phyloP scores from a whole-genome alignment of 1,139 yeast species.

The Diutina pseudorugosa region DNA sequence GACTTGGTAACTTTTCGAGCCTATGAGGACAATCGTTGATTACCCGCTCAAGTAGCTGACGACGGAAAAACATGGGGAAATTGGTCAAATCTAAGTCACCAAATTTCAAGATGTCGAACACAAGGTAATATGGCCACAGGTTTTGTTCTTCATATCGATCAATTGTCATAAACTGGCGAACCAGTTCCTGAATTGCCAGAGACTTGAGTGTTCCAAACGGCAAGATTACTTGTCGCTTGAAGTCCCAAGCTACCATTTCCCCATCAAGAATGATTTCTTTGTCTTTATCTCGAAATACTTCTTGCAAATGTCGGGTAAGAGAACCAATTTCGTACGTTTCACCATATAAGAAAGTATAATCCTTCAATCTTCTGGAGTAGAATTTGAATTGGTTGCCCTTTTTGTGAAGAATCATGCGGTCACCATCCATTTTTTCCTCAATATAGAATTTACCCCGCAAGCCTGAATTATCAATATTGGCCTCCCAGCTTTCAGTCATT shows the following conservation, averaged over 20 bases:
- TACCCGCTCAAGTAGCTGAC: slow-evolving; percentile 34
- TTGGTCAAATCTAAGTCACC: slow-evolving; percentile 53
- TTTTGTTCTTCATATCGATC: slow-evolving; percentile 10
- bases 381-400: slow-evolving; percentile 31
- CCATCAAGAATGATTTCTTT: slow-evolving; percentile 67
- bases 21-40: slow-evolving; percentile 36
- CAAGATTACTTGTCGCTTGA: slow-evolving; percentile 39
- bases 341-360: slow-evolving; percentile 69
- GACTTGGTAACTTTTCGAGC: slow-evolving; percentile 43
- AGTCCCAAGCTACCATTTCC: slow-evolving; percentile 87
- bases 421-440: slow-evolving; percentile 94
- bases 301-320: slow-evolving; percentile 41
- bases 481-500: slow-evolving; percentile 12
- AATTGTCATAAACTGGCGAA: slow-evolving; percentile 20
- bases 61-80: slow-evolving; percentile 44
- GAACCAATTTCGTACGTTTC: slow-evolving; percentile 44
- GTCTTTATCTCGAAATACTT: slow-evolving; percentile 30
- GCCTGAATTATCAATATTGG: slow-evolving; percentile 9
- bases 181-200: slow-evolving; percentile 48
- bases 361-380: slow-evolving; percentile 59
- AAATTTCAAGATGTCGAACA: slow-evolving; percentile 60
- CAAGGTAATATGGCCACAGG: slow-evolving; percentile 47
- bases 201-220: slow-evolving; percentile 77
- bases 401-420: slow-evolving; percentile 67
- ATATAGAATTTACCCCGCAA: slow-evolving; percentile 41